Percentiles rank a stretch among this genome's conserved stretches.
Conservation (phyloP, 768 basidiomycete species). For the Trametes villosa region DNA sequence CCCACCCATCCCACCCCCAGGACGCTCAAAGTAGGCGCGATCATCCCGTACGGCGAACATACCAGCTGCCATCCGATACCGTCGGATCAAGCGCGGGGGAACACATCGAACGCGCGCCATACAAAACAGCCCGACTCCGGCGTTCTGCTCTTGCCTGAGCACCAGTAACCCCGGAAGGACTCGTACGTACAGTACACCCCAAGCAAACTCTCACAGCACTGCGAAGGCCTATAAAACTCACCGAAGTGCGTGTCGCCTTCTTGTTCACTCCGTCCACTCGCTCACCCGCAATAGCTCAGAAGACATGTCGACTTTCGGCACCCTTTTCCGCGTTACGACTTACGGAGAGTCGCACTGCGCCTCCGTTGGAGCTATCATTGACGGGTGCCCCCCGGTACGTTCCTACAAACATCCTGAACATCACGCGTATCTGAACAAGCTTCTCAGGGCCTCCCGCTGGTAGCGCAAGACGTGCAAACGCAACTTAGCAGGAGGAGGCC, state of each 20-base stretch:
- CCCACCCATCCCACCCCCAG: not conserved
- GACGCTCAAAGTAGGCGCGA: no score
- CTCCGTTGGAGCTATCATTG: constrained; percentile 96
- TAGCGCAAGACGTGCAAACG: constrained; percentile 82
- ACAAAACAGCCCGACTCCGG: not conserved
- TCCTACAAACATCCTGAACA: not conserved
- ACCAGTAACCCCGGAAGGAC: not conserved
- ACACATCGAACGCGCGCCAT: not conserved
- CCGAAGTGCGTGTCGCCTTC: not conserved
- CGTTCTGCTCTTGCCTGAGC: not conserved
- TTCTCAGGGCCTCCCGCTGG: constrained; percentile 77
- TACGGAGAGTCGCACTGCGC: constrained; percentile 98
- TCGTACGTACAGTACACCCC: not conserved
- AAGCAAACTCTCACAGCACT: constrained; percentile 2
- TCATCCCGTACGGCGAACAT: not conserved
- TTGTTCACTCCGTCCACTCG: not conserved
- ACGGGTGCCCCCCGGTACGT: constrained; percentile 93
- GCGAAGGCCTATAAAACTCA: not conserved
- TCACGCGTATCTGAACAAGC: not conserved
- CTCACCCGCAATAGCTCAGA: not conserved
- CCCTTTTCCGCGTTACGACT: constrained; percentile 91
- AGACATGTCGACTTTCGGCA: constrained; percentile 91
- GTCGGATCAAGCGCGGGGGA: constrained; percentile 7
- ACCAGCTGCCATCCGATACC: not conserved
- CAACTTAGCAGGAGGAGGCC: constrained; percentile 92